Evolutionary conservation across 106 monocot species (phyloP), one percentile per base, ranked within the genome.

Genomic region (Platanthera zijinensis): DNA sequence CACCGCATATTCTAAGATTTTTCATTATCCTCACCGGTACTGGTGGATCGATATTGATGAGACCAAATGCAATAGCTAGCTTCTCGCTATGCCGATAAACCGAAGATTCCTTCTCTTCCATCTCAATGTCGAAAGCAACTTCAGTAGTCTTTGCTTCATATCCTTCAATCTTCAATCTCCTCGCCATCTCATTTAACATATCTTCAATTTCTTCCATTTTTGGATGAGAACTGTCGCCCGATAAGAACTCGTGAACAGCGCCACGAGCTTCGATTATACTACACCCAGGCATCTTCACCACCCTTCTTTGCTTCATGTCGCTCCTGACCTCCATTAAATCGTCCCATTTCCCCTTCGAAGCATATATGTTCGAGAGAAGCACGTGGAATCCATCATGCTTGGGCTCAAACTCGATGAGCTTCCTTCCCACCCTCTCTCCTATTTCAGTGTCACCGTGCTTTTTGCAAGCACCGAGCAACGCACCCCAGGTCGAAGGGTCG

Each of bases 311-410:
- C 50, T 78, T 84, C 86, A 89, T 86, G 45, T 32, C 75, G 10
- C 71, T 75, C 77, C 86, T 89, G 50, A 89, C 47, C 48, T 89
- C 79, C 80, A 72, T 74, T 2, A 80, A 64, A 68, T 84, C 50
- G 32, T 86, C 82, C 89, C 89, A 89, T 57, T 54, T 89, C 62
- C 80, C 83, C 32, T 73, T 82, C 13, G 78, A 84, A 50, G 86
- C 86, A 63, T 86, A 87, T 21, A 87, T 82, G 77, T 89, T 87
- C 4, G 82, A 84, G 30, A 89, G 75, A 45, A 89, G 67, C n/a
- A 87, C 78, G 57, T 84, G 86, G 62, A 84, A 84, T 8, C 86
- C 89, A 78, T 89, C 86, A 76, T 89, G 85, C 18, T 79, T 50
- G 9, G 89, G 89, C 73, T 86, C 84, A 19, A 86, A 62, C 70